Evolutionary conservation across 805 yeast species (phyloP).

Genomic region (Hanseniaspora valbyensis): DNA sequence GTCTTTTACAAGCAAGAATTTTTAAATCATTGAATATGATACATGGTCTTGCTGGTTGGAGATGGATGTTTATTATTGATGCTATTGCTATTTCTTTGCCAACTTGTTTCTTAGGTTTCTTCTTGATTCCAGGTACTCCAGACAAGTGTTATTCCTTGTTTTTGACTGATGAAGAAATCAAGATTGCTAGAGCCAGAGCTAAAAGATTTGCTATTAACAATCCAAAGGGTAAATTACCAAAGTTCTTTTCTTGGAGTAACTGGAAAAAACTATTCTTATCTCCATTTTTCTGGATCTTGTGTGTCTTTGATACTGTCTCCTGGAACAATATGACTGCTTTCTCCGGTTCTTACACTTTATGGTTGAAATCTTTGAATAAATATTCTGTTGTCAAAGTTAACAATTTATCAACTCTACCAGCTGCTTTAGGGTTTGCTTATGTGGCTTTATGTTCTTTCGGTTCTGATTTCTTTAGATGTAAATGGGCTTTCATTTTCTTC

Average conservation of each 20-base stretch:
- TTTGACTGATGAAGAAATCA: constrained; percentile 48
- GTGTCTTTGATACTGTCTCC: constrained; percentile 45
- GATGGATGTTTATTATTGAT: constrained; percentile 58
- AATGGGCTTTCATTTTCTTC: constrained; percentile 45
- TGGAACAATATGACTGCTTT: constrained; percentile 52
- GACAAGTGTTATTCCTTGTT: constrained; percentile 44
- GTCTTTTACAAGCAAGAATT: constrained; percentile 39
- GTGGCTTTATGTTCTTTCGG: constrained; percentile 38
- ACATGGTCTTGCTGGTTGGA: constrained; percentile 47
- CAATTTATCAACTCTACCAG: constrained; percentile 44
- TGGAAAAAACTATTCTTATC: constrained; percentile 45
- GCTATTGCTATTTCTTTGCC: constrained; percentile 42
- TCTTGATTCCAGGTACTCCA: constrained; percentile 51
- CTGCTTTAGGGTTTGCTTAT: constrained; percentile 46
- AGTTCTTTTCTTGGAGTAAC: constrained; percentile 31
- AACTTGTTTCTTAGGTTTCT: constrained; percentile 40
- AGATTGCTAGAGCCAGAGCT: constrained; percentile 38
- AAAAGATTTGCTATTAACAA: constrained; percentile 31
- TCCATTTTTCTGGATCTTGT: constrained; percentile 47
- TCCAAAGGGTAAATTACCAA: constrained; percentile 25
- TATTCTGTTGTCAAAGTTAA: constrained; percentile 38
- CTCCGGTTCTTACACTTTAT: constrained; percentile 47
- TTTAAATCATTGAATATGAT: constrained; percentile 34
- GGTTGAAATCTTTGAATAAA: constrained; percentile 44
- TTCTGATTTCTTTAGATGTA: constrained; percentile 39